Percentiles rank a stretch among this genome's conserved stretches.
Conservation (phyloP, 2,329 filamentous ascomycete species). For the Colletotrichum filicis region DNA sequence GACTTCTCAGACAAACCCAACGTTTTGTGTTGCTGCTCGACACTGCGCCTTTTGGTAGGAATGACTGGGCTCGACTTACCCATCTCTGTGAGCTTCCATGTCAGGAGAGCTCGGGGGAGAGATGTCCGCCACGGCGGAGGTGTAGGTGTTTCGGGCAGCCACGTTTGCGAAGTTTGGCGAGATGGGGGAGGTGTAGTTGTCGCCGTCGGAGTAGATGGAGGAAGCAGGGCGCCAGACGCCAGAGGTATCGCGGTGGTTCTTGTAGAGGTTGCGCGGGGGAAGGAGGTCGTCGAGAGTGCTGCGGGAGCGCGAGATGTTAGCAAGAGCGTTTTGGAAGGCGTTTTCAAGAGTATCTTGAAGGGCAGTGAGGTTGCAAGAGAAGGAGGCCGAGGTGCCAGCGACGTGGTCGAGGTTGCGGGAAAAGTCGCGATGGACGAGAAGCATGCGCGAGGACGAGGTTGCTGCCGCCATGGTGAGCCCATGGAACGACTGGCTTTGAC, state of each 20-base stretch:
- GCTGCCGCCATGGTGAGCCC: background rate
- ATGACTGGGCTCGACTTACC: slow-evolving; percentile 49
- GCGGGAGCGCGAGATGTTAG: slow-evolving; percentile 13
- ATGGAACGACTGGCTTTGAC: background rate
- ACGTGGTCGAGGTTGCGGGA: slow-evolving; percentile 1
- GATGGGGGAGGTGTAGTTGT: slow-evolving; percentile 27
- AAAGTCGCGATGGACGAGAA: slow-evolving; percentile 10
- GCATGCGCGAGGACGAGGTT: slow-evolving; percentile 18
- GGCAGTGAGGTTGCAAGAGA: background rate
- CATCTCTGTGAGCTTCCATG: slow-evolving; percentile 45
- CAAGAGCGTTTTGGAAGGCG: background rate
- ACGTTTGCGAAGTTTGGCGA: slow-evolving; percentile 35
- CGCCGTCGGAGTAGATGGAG: slow-evolving; percentile 29
- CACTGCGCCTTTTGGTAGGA: background rate
- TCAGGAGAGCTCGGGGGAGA: slow-evolving; percentile 70
- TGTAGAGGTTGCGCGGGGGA: slow-evolving; percentile 15
- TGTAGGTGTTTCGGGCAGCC: slow-evolving; percentile 33
- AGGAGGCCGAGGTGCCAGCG: background rate
- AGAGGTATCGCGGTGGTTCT: background rate
- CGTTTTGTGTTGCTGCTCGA: background rate
- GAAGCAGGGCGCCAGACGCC: slow-evolving; percentile 35
- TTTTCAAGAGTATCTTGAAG: background rate
- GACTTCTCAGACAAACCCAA: background rate
- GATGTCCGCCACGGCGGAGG: slow-evolving; percentile 48
- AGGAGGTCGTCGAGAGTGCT: slow-evolving; percentile 24